Evolutionary conservation across 768 basidiomycete species (phyloP), one percentile per base, ranked within the genome.

Genomic region (Mycena crocata): DNA sequence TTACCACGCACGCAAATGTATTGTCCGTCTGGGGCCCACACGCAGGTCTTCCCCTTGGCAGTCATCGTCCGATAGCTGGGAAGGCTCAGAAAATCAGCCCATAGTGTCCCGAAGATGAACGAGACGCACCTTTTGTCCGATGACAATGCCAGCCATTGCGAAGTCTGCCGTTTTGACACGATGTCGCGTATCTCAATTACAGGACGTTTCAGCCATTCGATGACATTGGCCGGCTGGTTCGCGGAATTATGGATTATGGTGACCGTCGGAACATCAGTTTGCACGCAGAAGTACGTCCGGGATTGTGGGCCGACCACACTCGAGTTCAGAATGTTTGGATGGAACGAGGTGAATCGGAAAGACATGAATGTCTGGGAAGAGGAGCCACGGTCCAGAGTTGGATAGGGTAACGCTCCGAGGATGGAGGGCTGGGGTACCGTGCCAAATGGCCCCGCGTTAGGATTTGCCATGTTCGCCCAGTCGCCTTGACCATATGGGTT

Each of bases 91-190:
- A 46, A 42, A 37, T n/a, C n/a, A n/a, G n/a, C n/a, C n/a, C n/a
- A n/a, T n/a, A n/a, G n/a, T n/a, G n/a, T n/a, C n/a, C n/a, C n/a
- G n/a, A n/a, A n/a, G n/a, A n/a, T 23, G 42, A 32, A 35, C 4
- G 28, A 40, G 46, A 75, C 83, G 50, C 35, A 84, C 86, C 77
- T 79, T 65, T 71, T 73, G 57, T 86, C 84, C 1, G 79, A 37
- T 0, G 84, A 78, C 23, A 87, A 73, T 7, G 67, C 73, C 15
- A 87, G 72, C 85, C 85, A 87, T n/a, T 82, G 78, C 1, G 76
- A 74, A 21, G 78, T 77, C 44, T 62, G 63, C 67, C 82, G 82
- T 60, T 76, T 81, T 9, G 70, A 64, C 7, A 80, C 68, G 8
- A 81, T 65, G 2, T 77, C 77, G 19, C 75, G 78, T 24, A 80